Conservation (phyloP, 2,329 filamentous ascomycete genomes). For the Dactylellina leptospora region DNA sequence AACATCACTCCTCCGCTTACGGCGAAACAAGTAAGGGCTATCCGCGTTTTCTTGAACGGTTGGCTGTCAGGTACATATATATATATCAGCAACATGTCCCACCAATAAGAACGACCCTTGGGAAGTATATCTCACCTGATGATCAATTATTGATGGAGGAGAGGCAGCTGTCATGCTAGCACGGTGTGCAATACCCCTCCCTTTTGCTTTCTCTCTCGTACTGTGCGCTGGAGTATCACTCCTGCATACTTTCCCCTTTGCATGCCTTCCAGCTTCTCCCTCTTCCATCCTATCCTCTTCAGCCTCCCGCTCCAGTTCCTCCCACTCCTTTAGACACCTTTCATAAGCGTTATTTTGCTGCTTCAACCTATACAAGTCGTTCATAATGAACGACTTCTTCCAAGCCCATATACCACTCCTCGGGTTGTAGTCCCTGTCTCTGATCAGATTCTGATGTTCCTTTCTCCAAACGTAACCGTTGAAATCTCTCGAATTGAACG, state of each 20-base stretch:
- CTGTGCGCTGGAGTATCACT: too few relatives aligned
- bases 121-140: not conserved
- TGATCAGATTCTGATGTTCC: slow-evolving; percentile 45
- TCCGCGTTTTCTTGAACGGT: not conserved
- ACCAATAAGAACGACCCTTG: not conserved
- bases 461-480: slow-evolving; percentile 43
- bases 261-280: not conserved
- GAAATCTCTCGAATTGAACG: not conserved
- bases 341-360: slow-evolving; percentile 14
- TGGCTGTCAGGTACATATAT: not conserved
- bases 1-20: slow-evolving; percentile 3
- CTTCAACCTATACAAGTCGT: slow-evolving; percentile 28
- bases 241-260: too few relatives aligned
- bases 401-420: slow-evolving; percentile 26
- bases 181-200: too few relatives aligned
- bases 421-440: slow-evolving; percentile 26
- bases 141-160: not conserved
- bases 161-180: too few relatives aligned
- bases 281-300: slow-evolving; percentile 1
- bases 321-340: slow-evolving; percentile 17
- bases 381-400: slow-evolving; percentile 23
- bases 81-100: not conserved
- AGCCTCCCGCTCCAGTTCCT: slow-evolving; percentile 29
- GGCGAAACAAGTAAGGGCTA: slow-evolving; percentile 33
- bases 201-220: too few relatives aligned